A percentile compares a stretch with the other conserved stretches of the same genome.
These are phyloP conservation scores for Arthrocladium fulminans DNA, from an alignment of 2,329 filamentous ascomycete species.

Conservation along the genomic window DNA sequence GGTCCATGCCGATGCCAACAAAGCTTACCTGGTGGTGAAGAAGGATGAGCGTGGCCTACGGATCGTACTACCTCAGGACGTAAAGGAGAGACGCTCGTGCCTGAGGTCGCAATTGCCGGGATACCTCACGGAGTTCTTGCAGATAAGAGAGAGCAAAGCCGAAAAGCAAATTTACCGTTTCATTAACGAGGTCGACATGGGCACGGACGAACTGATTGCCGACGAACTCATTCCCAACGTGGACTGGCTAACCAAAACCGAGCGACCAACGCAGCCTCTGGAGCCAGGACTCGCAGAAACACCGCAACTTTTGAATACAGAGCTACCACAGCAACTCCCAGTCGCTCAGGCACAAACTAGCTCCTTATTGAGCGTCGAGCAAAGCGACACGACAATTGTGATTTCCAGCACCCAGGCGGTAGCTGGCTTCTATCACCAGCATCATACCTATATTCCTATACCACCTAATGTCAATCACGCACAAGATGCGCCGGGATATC, in stretches of 20 bases:
- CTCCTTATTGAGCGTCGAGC: background rate
- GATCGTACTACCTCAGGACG: constrained; percentile 11
- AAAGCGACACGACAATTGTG: too few relatives aligned
- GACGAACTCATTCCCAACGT: constrained; percentile 13
- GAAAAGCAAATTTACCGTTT: constrained; percentile 17
- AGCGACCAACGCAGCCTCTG: constrained; percentile 10
- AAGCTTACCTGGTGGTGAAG: constrained; percentile 8
- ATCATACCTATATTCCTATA: constrained; percentile 7
- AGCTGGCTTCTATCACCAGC: background rate
- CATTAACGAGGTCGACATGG: constrained; percentile 13
- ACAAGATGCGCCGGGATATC: constrained; percentile 11
- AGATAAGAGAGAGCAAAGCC: constrained; percentile 10
- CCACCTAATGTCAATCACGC: constrained; percentile 9
- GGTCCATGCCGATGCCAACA: constrained; percentile 6
- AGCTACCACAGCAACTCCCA: background rate
- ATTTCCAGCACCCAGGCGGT: background rate
- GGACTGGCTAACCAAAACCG: constrained; percentile 12
- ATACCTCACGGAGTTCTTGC: constrained; percentile 11
- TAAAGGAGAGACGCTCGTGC: constrained; percentile 6
- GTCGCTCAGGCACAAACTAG: too few relatives aligned
- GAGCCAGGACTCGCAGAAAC: too few relatives aligned
- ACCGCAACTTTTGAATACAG: background rate
- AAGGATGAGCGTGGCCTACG: constrained; percentile 5
- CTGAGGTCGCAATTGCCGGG: constrained; percentile 12
- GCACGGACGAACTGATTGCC: constrained; percentile 14